Evolutionary conservation across 1,284 basidiomycete genomes (phyloP), one percentile per base, ranked within the genome.

Genomic region (Peniophora sp.): DNA sequence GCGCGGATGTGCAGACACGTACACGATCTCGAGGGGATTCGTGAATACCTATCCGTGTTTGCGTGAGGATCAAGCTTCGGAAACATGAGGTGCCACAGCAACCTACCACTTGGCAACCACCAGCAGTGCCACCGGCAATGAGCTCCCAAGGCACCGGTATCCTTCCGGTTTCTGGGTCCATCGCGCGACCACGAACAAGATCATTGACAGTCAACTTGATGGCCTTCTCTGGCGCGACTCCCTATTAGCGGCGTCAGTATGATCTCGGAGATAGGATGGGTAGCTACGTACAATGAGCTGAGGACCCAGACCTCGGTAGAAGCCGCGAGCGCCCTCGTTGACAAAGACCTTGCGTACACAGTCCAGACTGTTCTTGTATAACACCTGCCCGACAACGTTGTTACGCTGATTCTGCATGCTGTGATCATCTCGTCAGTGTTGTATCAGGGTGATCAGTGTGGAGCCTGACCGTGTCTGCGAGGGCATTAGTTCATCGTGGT

Each of bases 121-220:
- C 96, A 27, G 96, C 96, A 36, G 81, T 74, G 62, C 90, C 96
- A 74, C 96, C 96, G 39, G 96, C 96, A 10, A 92, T 55, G 10
- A 99, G 59, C 69, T 99, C 97, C 88, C 91, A 95, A 17, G 64
- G 62, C 34, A 97, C 62, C 49, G 85, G 81, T 65, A 99, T 98
- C 52, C 88, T 79, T 20, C 97, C 97, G 6, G 95, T 97, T 66
- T 96, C 92, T 27, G 93, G 91, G 68, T 99, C 94, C 68, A 84
- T 95, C 12, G 86, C 83, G 52, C 83, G 79, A 17, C 81, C 76
- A 50, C 96, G 84, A 34, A 99, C 79, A 49, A 97, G 72, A 64
- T 98, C 96, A 73, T 99, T 99, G 56, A 99, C 87, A 2, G 96
- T 97, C 52, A 95, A 72, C 68, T 99, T 97, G 71, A 97, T 96